phyloP scores from a whole-genome alignment of 2,329 filamentous ascomycete species.

The Diaporthe sp. region DNA sequence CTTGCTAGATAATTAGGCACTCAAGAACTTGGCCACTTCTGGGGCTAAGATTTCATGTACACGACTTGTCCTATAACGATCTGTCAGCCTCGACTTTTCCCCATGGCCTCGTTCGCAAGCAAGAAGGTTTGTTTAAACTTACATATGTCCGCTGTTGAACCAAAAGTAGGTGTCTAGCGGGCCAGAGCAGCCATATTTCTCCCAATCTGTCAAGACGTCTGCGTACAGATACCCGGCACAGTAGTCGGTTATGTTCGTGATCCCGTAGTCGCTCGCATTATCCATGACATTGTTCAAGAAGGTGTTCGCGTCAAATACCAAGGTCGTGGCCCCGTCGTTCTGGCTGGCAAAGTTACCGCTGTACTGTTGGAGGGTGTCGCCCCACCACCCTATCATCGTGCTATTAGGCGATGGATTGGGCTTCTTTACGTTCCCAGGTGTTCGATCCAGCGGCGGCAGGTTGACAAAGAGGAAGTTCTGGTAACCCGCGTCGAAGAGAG shows the following conservation, averaged over 20 bases:
- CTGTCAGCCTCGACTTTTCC: neutral
- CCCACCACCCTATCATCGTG: slow-evolving; percentile 61
- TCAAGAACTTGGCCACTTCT: slow-evolving; percentile 10
- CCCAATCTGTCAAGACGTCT: slow-evolving; percentile 41
- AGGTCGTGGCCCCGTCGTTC: slow-evolving; percentile 42
- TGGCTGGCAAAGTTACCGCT: slow-evolving; percentile 51
- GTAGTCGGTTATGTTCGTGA: slow-evolving; percentile 49
- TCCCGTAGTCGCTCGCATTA: slow-evolving; percentile 46
- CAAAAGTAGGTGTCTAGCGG: slow-evolving; percentile 51
- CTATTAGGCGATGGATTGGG: slow-evolving; percentile 57
- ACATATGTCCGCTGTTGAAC: slow-evolving; percentile 50
- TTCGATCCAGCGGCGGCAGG: slow-evolving; percentile 64
- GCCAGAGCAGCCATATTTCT: slow-evolving; percentile 47
- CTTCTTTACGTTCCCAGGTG: slow-evolving; percentile 51
- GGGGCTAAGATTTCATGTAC: slow-evolving; percentile 18
- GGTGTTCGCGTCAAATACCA: slow-evolving; percentile 51
- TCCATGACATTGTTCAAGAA: slow-evolving; percentile 50
- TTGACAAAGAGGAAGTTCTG: slow-evolving; percentile 65
- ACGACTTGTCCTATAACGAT: neutral
- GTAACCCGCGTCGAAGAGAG: slow-evolving; percentile 59
- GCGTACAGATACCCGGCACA: slow-evolving; percentile 47
- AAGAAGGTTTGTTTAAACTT: neutral
- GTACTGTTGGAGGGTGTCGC: slow-evolving; percentile 53
- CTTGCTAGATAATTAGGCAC: neutral
- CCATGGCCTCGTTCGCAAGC: neutral